Conservation (phyloP, 345 rosid genomes). For the Boechera stricta region DNA sequence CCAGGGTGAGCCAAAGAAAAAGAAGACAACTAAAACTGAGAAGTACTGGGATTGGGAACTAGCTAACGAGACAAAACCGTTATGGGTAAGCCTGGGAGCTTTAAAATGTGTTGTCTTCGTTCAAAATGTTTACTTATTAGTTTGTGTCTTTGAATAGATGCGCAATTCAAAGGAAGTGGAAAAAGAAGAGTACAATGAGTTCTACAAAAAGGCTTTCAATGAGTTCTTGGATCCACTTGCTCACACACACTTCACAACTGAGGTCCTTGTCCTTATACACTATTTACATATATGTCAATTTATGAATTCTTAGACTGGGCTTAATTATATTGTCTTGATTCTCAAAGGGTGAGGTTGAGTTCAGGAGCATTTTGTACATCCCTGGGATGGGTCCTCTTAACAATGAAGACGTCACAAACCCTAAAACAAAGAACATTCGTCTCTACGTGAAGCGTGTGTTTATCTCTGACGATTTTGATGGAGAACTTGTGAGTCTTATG, state of each 20-base stretch:
- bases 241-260: constrained; percentile 87
- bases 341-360: constrained; percentile 95
- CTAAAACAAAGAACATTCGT: constrained; percentile 91
- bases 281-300: background rate
- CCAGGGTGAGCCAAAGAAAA: constrained; percentile 82
- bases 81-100: constrained; percentile 72
- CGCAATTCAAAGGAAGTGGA: constrained; percentile 80
- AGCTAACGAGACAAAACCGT: constrained; percentile 91
- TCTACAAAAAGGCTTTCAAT: constrained; percentile 90
- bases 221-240: constrained; percentile 95
- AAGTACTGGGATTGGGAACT: constrained; percentile 99
- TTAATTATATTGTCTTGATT: constrained; percentile 14
- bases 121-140: constrained; percentile 9
- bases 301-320: background rate
- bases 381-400: constrained; percentile 99
- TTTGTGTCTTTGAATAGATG: constrained; percentile 58
- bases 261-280: constrained; percentile 49
- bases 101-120: background rate
- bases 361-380: constrained; percentile 86
- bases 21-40: constrained; percentile 88
- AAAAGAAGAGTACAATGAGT: constrained; percentile 83
- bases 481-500: constrained; percentile 78
- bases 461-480: constrained; percentile 99
- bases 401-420: constrained; percentile 84
- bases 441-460: constrained; percentile 94